Evolutionary conservation across 306 rosid genomes (phyloP), one percentile per base, ranked within the genome.

Genomic region (Prinsepia uniflora): DNA sequence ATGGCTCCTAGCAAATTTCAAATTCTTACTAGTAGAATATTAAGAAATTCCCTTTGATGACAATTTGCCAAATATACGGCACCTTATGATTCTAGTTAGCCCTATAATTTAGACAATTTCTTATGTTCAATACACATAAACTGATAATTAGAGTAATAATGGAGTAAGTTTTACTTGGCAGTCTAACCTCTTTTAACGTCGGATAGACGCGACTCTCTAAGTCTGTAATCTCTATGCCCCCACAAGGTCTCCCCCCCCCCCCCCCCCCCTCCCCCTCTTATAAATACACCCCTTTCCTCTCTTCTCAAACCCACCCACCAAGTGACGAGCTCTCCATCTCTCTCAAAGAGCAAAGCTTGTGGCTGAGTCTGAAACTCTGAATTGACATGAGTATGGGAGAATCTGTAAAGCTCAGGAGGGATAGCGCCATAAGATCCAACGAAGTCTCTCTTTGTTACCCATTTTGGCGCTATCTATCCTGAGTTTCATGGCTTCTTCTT

Each of bases 371-470:
- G n/a, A n/a, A n/a, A n/a, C n/a, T 24, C 30, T 2, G 30, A 4
- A 39, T 12, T 20, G 10, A 50, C 52, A 78, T 24, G 87, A 78
- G 90, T 87, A 85, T 5, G 65, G 81, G 22, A 73, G 78, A 82
- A 80, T 85, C 89, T 67, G 83, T 87, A 22, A 87, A 90, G 96
- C 90, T 90, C 96, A 90, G 96, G 96, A 90, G 96, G 96, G 96
- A 90, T 90, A 90, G 93, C 96, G 89, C 93, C 92, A 22, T 40
- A 18, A 39, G 18, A 40, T 20, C 0, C 10, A 44, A 19, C 8
- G 34, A 11, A 20, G 5, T 8, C 41, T 13, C 54, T 20, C 0
- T 62, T 41, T 10, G 10, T 45, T 49, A n/a, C 13, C 49, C 4
- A 13, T 24, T 53, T 7, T 65, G 96, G 89, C 93, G 93, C 91